Conservation (phyloP, 768 basidiomycete species). For the Hysterangium stoloniferum region DNA sequence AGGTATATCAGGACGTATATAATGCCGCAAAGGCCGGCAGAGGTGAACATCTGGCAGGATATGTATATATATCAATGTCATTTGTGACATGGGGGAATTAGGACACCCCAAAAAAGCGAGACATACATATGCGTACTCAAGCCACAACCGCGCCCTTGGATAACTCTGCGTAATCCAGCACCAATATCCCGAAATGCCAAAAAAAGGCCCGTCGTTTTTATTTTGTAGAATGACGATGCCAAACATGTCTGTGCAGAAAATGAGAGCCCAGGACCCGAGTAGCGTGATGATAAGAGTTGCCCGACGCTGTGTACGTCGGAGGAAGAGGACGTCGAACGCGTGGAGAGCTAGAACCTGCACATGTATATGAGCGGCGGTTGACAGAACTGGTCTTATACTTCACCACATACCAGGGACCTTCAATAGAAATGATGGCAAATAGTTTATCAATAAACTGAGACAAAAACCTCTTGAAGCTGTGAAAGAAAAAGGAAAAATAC, state of each 20-base stretch:
- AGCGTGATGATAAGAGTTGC: conserved; percentile 31
- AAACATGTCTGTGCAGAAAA: conserved; percentile 34
- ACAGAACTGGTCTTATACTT: not conserved
- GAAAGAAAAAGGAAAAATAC: conserved; percentile 13
- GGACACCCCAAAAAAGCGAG: too few relatives aligned
- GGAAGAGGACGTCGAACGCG: conserved; percentile 40
- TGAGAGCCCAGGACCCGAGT: conserved; percentile 37
- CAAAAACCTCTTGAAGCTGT: too few relatives aligned
- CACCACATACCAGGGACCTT: conserved; percentile 1
- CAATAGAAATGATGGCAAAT: too few relatives aligned
- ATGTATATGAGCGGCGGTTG: too few relatives aligned
- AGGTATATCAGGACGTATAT: conserved; percentile 44
- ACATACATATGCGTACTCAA: conserved; percentile 47
- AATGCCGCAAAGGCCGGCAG: conserved; percentile 35
- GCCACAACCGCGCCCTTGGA: conserved; percentile 30
- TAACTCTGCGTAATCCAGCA: conserved; percentile 47
- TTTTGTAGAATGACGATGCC: conserved; percentile 36
- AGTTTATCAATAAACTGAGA: too few relatives aligned
- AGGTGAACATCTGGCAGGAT: conserved; percentile 39
- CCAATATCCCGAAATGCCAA: conserved; percentile 45
- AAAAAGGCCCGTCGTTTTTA: conserved; percentile 36
- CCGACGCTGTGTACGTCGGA: conserved; percentile 30
- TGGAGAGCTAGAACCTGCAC: conserved; percentile 35
- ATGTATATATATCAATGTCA: not conserved
- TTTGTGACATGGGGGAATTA: not conserved